These are phyloP conservation scores for Aspergillus sp. DNA, from an alignment of 2,329 filamentous ascomycete species.

Conservation along the genomic window DNA sequence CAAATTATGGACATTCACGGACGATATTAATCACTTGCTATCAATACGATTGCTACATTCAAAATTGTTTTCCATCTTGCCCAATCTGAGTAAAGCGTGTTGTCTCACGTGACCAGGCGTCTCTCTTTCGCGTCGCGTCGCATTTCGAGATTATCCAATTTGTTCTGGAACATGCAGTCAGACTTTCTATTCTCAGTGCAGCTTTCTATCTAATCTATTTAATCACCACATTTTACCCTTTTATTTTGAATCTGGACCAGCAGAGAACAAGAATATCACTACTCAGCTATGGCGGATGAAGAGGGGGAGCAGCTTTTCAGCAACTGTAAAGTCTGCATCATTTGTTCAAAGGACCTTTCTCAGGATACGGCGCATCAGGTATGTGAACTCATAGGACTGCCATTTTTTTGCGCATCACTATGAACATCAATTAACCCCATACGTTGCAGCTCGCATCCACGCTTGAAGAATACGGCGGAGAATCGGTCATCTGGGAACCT, in stretches of 20 bases:
- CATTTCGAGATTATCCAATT: slow-evolving; percentile 2
- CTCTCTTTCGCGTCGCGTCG: slow-evolving; percentile 16
- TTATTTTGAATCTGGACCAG: no score
- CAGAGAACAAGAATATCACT: not conserved
- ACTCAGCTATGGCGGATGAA: slow-evolving; percentile 21
- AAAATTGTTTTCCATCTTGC: not conserved
- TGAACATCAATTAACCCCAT: slow-evolving; percentile 3
- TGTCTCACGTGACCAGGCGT: slow-evolving; percentile 20
- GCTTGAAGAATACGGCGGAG: slow-evolving; percentile 45
- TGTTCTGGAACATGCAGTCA: not conserved
- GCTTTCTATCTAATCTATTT: not conserved
- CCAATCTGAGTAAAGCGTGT: not conserved
- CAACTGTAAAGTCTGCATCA: slow-evolving; percentile 41
- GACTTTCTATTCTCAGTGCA: not conserved
- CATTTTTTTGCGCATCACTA: not conserved
- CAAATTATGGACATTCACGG: not conserved
- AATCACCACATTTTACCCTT: not conserved
- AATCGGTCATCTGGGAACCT: slow-evolving; percentile 37
- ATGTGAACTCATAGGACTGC: slow-evolving; percentile 1
- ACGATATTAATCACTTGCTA: no score
- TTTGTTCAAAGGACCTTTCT: slow-evolving; percentile 36
- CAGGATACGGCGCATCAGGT: slow-evolving; percentile 38
- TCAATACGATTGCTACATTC: no score
- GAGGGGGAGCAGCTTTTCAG: slow-evolving; percentile 34
- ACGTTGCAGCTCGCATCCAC: slow-evolving; percentile 38